Evolutionary conservation across 228 moss, liverwort and hornwort species (phyloP).

Genomic region (Sphagnum fallax): DNA sequence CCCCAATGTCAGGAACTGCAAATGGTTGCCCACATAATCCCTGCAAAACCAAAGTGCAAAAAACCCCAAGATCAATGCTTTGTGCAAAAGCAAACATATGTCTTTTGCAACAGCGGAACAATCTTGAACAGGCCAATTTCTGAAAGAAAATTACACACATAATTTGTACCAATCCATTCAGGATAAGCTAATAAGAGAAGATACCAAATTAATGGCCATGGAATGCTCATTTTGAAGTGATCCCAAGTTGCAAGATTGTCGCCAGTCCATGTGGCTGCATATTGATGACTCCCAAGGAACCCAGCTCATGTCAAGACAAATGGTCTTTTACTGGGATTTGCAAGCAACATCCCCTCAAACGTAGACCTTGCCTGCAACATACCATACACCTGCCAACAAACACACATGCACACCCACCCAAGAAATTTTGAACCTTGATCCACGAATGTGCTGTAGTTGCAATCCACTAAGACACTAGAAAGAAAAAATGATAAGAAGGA

Average conservation of each 20-base stretch:
- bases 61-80: too few species aligned
- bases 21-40: conserved; percentile 96
- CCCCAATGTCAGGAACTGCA: conserved; percentile 88
- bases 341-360: conserved; percentile 66
- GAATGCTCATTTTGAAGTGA: conserved; percentile 93
- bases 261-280: conserved; percentile 89
- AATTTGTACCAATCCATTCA: too few species aligned
- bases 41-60: conserved; percentile 1
- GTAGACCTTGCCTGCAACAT: conserved; percentile 76
- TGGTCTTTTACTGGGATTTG: conserved; percentile 56
- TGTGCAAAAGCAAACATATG: too few species aligned
- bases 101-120: too few species aligned
- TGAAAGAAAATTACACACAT: too few species aligned
- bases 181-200: too few species aligned
- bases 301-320: conserved; percentile 93
- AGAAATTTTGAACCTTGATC: too few species aligned
- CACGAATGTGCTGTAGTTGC: too few species aligned
- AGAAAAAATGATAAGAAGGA: too few species aligned
- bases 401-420: too few species aligned
- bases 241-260: conserved; percentile 90
- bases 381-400: conserved; percentile 95
- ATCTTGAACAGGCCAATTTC: too few species aligned
- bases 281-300: conserved; percentile 74
- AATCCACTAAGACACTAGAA: too few species aligned
- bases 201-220: conserved; percentile 91